A percentile compares a stretch with the other conserved stretches of the same genome.
Conservation (phyloP, 352 stramenopile species). For the Pythium grandisporangium region DNA sequence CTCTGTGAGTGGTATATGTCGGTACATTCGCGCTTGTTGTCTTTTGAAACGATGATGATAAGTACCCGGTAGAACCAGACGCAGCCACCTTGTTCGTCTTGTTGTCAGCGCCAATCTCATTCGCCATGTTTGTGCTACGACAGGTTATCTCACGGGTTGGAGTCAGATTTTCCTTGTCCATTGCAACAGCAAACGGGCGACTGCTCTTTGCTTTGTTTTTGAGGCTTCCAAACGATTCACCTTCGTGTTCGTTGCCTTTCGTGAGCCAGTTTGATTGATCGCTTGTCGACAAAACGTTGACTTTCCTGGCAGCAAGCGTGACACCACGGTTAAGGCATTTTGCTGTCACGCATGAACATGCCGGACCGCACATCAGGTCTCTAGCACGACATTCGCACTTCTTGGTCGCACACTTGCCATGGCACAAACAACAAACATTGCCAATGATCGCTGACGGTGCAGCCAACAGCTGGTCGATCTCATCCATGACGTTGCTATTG, state of each 20-base stretch:
- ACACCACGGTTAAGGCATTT: slow-evolving; percentile 52
- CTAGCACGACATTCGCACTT: slow-evolving; percentile 49
- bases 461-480: slow-evolving; percentile 46
- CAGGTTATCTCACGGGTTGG: too few species aligned
- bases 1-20: neutral
- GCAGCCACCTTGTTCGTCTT: too few species aligned
- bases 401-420: slow-evolving; percentile 69
- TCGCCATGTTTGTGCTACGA: neutral
- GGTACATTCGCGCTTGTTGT: neutral
- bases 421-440: slow-evolving; percentile 46
- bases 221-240: slow-evolving; percentile 23
- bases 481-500: slow-evolving; percentile 35
- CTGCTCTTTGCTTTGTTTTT: slow-evolving; percentile 21
- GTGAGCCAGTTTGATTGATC: slow-evolving; percentile 6
- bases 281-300: slow-evolving; percentile 1
- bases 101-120: slow-evolving; percentile 4
- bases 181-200: too few species aligned
- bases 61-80: too few species aligned
- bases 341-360: slow-evolving; percentile 42
- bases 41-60: too few species aligned
- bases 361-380: slow-evolving; percentile 22
- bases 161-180: slow-evolving; percentile 15
- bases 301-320: too few species aligned
- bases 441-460: slow-evolving; percentile 16
- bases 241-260: slow-evolving; percentile 23